Evolutionary conservation across 768 basidiomycete genomes (phyloP).

Genomic region (Erythrobasidium yunnanense): DNA sequence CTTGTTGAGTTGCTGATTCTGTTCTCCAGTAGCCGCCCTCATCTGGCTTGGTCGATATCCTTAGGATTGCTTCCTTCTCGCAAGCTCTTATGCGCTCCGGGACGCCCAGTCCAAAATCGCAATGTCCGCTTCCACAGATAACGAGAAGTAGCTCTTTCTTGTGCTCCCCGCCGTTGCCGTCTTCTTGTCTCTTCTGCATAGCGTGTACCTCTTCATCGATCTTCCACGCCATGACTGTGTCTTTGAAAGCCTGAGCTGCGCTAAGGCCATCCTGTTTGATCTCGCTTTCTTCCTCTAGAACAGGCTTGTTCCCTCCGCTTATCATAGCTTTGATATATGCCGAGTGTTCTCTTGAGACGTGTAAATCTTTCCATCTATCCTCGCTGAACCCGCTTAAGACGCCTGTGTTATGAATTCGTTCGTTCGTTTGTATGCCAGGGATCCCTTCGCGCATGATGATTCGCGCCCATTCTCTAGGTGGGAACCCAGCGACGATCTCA

Average conservation of each 20-base stretch:
- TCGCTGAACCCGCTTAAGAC: background rate
- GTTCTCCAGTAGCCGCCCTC: constrained; percentile 13
- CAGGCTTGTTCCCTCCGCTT: background rate
- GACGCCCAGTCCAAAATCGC: constrained; percentile 15
- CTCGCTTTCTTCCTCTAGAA: background rate
- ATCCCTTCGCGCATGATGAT: constrained; percentile 11
- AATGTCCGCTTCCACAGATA: constrained; percentile 15
- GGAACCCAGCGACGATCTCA: constrained; percentile 6
- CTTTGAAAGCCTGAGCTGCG: constrained; percentile 23
- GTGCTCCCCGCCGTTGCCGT: background rate
- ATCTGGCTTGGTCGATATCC: constrained; percentile 1
- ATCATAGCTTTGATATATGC: constrained; percentile 12
- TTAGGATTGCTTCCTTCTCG: background rate
- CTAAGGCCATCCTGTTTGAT: constrained; percentile 7
- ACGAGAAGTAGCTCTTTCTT: background rate
- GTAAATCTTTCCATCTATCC: constrained; percentile 13
- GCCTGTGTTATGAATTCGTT: background rate
- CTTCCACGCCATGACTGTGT: constrained; percentile 19
- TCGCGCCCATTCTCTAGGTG: constrained; percentile 22
- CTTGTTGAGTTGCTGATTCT: too few relatives aligned
- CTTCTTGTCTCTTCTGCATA: background rate
- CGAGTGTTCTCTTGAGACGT: background rate
- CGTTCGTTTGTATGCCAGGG: background rate
- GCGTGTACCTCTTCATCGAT: background rate
- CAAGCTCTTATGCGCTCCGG: constrained; percentile 6